Conservation (phyloP, 1,139 yeast genomes). For the Blastobotrys petasosporus region DNA sequence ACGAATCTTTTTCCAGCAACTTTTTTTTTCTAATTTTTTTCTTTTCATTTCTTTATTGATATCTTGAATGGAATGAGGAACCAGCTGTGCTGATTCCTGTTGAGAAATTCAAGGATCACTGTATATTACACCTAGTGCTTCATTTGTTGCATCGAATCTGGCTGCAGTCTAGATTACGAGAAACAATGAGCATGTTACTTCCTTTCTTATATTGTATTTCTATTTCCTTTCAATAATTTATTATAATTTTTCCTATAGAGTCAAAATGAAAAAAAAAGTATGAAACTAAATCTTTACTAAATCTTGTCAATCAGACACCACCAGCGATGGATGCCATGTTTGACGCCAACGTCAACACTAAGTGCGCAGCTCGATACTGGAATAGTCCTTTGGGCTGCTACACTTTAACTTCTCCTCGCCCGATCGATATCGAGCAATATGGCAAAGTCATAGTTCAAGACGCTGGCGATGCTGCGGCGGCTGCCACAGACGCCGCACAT, state of each 20-base stretch:
- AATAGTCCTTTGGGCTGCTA: neutral
- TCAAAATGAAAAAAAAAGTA: neutral
- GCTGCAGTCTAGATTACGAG: no score
- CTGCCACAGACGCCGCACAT: conserved; percentile 19
- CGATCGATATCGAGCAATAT: neutral
- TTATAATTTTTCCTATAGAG: no score
- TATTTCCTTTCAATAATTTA: no score
- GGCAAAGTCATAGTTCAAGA: neutral
- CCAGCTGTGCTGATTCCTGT: no score
- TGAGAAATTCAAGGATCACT: no score
- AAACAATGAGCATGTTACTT: no score
- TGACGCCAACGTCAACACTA: neutral
- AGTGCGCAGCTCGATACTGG: neutral
- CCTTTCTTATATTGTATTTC: no score
- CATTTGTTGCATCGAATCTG: no score
- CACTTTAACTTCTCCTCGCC: neutral
- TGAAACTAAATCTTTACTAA: no score
- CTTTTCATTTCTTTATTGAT: neutral
- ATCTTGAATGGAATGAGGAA: no score
- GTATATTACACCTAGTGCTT: no score
- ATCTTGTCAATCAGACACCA: no score
- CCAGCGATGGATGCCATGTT: neutral
- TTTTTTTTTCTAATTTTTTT: neutral
- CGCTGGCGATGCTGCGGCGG: conserved; percentile 3
- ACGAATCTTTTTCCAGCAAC: neutral